phyloP scores from a whole-genome alignment of 345 rosid species.

The Turnera subulata region DNA sequence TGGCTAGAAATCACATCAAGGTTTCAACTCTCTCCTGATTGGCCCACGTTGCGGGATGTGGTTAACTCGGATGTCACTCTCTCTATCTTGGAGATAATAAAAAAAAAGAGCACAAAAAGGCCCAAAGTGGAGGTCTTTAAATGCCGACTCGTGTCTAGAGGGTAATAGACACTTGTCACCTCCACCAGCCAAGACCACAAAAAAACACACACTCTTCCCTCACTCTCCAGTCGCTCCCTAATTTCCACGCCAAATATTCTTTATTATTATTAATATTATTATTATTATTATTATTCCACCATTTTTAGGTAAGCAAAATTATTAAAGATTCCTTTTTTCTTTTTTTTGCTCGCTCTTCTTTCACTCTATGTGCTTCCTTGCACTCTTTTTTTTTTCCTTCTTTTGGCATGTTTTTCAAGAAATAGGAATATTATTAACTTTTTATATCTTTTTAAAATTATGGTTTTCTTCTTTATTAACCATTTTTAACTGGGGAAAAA shows the following conservation, averaged over 20 bases:
- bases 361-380: not conserved
- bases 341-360: not conserved
- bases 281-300: not conserved
- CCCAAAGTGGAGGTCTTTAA: constrained; percentile 36
- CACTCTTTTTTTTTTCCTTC: not conserved
- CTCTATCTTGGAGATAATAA: constrained; percentile 1
- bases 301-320: constrained; percentile 22
- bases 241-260: not conserved
- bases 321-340: not conserved
- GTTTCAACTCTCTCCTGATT: constrained; percentile 24
- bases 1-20: constrained; percentile 38
- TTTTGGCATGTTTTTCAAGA: not conserved
- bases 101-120: constrained; percentile 2
- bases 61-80: constrained; percentile 23
- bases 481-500: too few species aligned
- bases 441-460: not conserved
- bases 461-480: not conserved
- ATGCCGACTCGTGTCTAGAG: constrained; percentile 62
- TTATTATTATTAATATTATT: not conserved
- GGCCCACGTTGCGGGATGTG: constrained; percentile 51
- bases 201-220: constrained; percentile 28
- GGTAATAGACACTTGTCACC: constrained; percentile 79
- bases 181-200: constrained; percentile 23
- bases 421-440: too few species aligned
- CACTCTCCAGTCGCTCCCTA: not conserved